Percentiles rank a stretch among this genome's conserved stretches.
Evolutionary conservation across 805 yeast species (phyloP).

Genomic region (Candida qinlingensis): DNA sequence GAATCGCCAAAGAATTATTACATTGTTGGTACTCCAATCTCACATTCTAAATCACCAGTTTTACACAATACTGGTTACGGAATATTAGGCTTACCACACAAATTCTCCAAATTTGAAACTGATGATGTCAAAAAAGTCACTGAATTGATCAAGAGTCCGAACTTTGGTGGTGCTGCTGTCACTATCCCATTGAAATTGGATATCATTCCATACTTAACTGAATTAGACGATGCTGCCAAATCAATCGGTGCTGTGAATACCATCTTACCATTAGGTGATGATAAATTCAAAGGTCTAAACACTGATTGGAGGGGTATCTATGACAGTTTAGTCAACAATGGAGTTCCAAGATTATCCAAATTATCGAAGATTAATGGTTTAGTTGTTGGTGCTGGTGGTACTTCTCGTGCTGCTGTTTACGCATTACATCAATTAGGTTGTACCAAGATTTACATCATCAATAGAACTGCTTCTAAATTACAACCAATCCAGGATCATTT

Average conservation of each 20-base stretch:
- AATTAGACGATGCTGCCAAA: constrained; percentile 69
- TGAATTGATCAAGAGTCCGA: constrained; percentile 40
- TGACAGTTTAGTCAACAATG: constrained; percentile 57
- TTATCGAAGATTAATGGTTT: constrained; percentile 49
- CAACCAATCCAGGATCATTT: constrained; percentile 53
- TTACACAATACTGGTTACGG: constrained; percentile 79
- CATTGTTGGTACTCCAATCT: constrained; percentile 76
- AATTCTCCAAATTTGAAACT: constrained; percentile 64
- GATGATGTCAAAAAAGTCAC: constrained; percentile 53
- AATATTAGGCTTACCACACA: constrained; percentile 72
- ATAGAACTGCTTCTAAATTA: constrained; percentile 71
- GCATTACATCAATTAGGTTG: constrained; percentile 82
- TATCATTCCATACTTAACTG: constrained; percentile 60
- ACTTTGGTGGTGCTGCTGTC: constrained; percentile 91
- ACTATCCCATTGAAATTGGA: constrained; percentile 91
- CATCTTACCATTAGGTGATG: constrained; percentile 47
- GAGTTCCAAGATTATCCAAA: constrained; percentile 41
- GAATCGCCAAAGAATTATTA: constrained; percentile 51
- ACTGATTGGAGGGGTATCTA: constrained; percentile 94
- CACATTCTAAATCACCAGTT: constrained; percentile 85
- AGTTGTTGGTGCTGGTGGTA: constrained; percentile 96
- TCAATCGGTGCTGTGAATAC: constrained; percentile 95
- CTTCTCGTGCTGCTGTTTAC: constrained; percentile 89
- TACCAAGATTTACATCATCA: constrained; percentile 65
- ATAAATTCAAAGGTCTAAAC: constrained; percentile 70